Conservation (phyloP, 768 basidiomycete genomes). For the Auricularia cornea region DNA sequence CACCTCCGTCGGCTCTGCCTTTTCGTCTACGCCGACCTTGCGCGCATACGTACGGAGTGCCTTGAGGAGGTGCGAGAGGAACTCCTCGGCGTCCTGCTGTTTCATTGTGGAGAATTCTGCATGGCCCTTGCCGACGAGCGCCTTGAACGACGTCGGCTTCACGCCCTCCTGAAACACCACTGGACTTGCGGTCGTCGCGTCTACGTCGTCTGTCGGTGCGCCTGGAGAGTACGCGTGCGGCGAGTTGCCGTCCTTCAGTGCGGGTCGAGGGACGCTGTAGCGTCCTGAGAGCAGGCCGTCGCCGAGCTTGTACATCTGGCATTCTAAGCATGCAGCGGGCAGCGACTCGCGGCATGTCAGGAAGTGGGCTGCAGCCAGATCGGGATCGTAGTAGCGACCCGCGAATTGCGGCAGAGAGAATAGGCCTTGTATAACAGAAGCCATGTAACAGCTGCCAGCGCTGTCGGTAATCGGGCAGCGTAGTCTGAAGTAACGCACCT, state of each 20-base stretch:
- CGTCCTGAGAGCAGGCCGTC: slow-evolving; percentile 91
- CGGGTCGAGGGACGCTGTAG: slow-evolving; percentile 56
- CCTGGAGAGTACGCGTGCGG: slow-evolving; percentile 18
- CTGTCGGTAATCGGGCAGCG: not conserved
- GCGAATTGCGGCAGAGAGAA: slow-evolving; percentile 78
- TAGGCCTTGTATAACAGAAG: slow-evolving; percentile 79
- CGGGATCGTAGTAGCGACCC: slow-evolving; percentile 49
- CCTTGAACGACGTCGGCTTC: slow-evolving; percentile 75
- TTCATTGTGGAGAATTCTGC: slow-evolving; percentile 93
- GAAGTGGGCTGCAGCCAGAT: slow-evolving; percentile 41
- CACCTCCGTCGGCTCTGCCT: slow-evolving; percentile 58
- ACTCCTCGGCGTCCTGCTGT: slow-evolving; percentile 96
- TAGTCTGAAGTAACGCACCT: slow-evolving; percentile 36
- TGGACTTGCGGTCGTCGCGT: slow-evolving; percentile 20
- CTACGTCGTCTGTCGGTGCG: slow-evolving; percentile 1
- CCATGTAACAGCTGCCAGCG: slow-evolving; percentile 83
- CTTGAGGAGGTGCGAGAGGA: slow-evolving; percentile 73
- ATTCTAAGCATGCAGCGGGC: slow-evolving; percentile 85
- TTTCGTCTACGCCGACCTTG: slow-evolving; percentile 32
- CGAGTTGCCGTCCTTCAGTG: slow-evolving; percentile 11
- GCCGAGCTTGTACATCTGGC: slow-evolving; percentile 87
- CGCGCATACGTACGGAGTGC: slow-evolving; percentile 59
- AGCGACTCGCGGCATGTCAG: slow-evolving; percentile 52
- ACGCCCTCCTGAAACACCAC: slow-evolving; percentile 74
- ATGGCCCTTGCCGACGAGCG: slow-evolving; percentile 86